phyloP scores from a whole-genome alignment of 768 basidiomycete genomes.

The Kwoniella pini region DNA sequence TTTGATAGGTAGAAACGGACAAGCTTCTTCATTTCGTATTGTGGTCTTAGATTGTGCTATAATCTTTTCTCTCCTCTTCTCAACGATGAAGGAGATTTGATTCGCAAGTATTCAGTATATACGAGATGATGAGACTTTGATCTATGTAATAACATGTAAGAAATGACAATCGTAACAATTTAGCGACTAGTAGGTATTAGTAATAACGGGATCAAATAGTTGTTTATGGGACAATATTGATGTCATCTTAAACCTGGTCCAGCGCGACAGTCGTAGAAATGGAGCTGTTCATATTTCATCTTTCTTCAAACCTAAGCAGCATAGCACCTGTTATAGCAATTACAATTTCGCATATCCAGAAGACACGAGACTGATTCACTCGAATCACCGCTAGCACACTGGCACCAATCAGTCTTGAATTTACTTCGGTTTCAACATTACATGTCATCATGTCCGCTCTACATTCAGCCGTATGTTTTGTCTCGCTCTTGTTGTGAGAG shows the following conservation, averaged over 20 bases:
- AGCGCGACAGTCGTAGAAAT: neutral
- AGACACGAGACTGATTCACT: neutral
- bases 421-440: neutral
- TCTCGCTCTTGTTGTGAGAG: neutral
- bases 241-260: neutral
- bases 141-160: neutral
- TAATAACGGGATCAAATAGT: neutral
- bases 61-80: too few species aligned
- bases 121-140: neutral
- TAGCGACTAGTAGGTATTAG: neutral
- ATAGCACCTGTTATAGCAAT: too few species aligned
- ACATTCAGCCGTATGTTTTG: constrained; percentile 21
- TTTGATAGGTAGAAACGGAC: too few species aligned
- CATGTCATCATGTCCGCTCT: constrained; percentile 16
- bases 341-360: neutral
- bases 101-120: neutral
- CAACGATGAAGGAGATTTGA: too few species aligned
- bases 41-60: too few species aligned
- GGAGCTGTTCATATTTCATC: neutral
- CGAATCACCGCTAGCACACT: neutral
- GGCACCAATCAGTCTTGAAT: neutral
- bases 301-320: too few species aligned
- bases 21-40: too few species aligned
- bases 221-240: neutral
- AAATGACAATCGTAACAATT: neutral